These are phyloP conservation scores for Naganishia sp. DNA, from an alignment of 1,284 basidiomycete species.

Conservation along the genomic window DNA sequence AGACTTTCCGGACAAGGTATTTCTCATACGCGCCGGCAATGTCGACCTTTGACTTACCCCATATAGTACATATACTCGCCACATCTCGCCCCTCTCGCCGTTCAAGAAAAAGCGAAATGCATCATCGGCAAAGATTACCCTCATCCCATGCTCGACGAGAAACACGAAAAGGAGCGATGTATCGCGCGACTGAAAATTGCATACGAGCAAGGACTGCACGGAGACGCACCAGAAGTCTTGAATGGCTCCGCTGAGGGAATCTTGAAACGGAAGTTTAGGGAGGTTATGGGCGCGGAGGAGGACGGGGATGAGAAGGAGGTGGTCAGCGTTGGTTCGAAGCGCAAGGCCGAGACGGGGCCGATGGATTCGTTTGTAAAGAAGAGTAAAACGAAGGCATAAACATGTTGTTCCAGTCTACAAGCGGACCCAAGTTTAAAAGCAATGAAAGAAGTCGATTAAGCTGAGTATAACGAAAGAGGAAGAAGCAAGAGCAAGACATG, in stretches of 20 bases:
- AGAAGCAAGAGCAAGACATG: not conserved
- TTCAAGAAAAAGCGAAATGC: slow-evolving; percentile 52
- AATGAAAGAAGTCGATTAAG: not conserved
- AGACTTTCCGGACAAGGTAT: slow-evolving; percentile 52
- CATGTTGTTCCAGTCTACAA: too few species aligned
- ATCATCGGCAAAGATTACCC: slow-evolving; percentile 55
- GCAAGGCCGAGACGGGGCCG: slow-evolving; percentile 29
- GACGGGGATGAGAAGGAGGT: slow-evolving; percentile 36
- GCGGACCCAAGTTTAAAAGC: slow-evolving; percentile 14
- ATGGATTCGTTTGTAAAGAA: slow-evolving; percentile 45
- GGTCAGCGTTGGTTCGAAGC: slow-evolving; percentile 37
- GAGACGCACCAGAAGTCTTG: slow-evolving; percentile 44
- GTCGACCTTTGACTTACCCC: too few species aligned
- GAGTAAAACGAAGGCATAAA: not conserved
- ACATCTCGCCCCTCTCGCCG: slow-evolving; percentile 48
- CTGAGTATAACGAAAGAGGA: not conserved
- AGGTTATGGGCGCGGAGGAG: slow-evolving; percentile 28
- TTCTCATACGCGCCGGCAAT: too few species aligned
- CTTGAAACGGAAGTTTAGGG: slow-evolving; percentile 35
- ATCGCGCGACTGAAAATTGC: slow-evolving; percentile 51
- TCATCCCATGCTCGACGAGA: slow-evolving; percentile 52
- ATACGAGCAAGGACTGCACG: slow-evolving; percentile 44
- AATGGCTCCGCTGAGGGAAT: slow-evolving; percentile 42
- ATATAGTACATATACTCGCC: slow-evolving; percentile 53
- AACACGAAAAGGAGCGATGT: slow-evolving; percentile 45